Base-by-base conservation (phyloP, 2,329 filamentous ascomycete genomes). In the Lasiodiplodia sp. region DNA sequence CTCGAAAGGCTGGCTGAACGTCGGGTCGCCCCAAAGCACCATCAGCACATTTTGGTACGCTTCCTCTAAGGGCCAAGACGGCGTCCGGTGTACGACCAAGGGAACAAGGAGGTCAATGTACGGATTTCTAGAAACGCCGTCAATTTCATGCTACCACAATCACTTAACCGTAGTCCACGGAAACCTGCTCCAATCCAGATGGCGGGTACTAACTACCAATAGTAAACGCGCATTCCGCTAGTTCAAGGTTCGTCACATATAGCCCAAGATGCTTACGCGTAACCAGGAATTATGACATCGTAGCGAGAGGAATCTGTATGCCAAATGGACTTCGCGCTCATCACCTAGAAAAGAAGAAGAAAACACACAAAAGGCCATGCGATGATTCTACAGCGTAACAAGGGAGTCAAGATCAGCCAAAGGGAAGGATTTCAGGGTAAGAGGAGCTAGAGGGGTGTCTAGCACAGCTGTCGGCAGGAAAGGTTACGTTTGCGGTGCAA, bases 201-300 rank as follows among this genome's bases (percentile, higher is more conserved):
- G 31, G 56, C 64, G 10, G 58, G 23, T 11, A 34, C 67, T 68
- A 21, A 57, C 53, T 51, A 16, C n/a, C 44, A 66, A 23, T 51
- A 92, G 92, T 78, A 93, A 92, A 82, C 89, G 92, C 69, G 90
- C 90, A 55, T 93, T 91, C 70, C 91, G 93, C 3, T 91, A 93
- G 73, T 92, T 94, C 79, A 91, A 89, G 72, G 78, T 77, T 70
- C 10, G 69, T 37, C 28, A 4, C 10, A 40, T 44, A 8, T 18
- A 2, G n/a, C 10, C 28, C 21, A 52, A n/a, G 11, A 21, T 49
- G 21, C 38, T 14, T 4, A 57, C 55, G 18, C 12, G 25, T 53
- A 10, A 25, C 49, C 0, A 47, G n/a, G 8, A 21, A 47, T 47
- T 23, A 23, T n/a, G 28, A 28, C 34, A 12, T 74, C 74, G 60